These are phyloP conservation scores for Rubus idaeus DNA, from an alignment of 306 rosid genomes.

Conservation along the genomic window DNA sequence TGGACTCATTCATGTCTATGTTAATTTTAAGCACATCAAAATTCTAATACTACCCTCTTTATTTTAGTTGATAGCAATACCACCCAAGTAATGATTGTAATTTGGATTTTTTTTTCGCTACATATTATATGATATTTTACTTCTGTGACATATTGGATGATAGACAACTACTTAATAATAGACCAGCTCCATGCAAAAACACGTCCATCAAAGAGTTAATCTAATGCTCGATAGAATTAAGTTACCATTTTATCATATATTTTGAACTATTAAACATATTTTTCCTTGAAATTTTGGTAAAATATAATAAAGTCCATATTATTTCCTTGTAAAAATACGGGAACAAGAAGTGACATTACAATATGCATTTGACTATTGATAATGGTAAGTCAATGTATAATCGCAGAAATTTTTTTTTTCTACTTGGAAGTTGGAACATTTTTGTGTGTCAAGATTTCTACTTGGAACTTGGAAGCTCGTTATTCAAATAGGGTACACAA, in stretches of 20 bases:
- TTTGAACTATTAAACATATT: not conserved
- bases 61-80: no score
- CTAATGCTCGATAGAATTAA: not conserved
- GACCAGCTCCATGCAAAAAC: not conserved
- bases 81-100: no score
- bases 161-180: not conserved
- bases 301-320: not conserved
- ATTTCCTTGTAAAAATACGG: not conserved
- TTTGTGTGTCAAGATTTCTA: not conserved
- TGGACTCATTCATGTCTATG: not conserved
- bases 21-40: not conserved
- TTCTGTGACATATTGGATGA: not conserved
- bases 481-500: not conserved
- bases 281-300: not conserved
- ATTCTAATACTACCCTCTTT: not conserved
- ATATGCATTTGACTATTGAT: slow-evolving; percentile 8
- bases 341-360: slow-evolving; percentile 4
- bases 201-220: not conserved
- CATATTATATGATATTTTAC: not conserved
- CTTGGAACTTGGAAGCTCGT: slow-evolving; percentile 12
- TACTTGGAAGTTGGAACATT: no score
- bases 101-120: no score
- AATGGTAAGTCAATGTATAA: not conserved
- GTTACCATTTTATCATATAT: not conserved
- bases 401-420: not conserved